Evolutionary conservation across 257 asterid species (phyloP).

Genomic region (Echium plantagineum): DNA sequence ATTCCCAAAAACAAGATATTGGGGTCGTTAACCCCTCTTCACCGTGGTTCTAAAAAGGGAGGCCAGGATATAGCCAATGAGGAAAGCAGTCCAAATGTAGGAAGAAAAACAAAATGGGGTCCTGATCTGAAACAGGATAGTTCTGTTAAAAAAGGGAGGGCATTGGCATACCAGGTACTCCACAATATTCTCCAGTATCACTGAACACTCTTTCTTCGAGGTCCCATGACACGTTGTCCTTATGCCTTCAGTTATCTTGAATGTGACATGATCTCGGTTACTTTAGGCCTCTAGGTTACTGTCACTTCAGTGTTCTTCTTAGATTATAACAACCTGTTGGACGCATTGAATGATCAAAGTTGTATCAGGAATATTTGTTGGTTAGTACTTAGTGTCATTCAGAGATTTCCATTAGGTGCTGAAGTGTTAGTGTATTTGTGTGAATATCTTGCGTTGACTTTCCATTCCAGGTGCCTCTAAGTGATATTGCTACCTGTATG

Average conservation of each 20-base stretch:
- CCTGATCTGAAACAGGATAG: constrained; percentile 63
- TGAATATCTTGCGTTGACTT: constrained; percentile 47
- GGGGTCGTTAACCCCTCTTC: constrained; percentile 70
- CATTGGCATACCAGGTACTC: constrained; percentile 77
- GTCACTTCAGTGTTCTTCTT: background rate
- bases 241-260: background rate
- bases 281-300: constrained; percentile 2
- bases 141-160: constrained; percentile 68
- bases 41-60: constrained; percentile 53
- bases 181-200: background rate
- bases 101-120: constrained; percentile 91
- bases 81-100: constrained; percentile 39
- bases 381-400: constrained; percentile 18
- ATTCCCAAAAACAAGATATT: constrained; percentile 84
- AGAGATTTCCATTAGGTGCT: constrained; percentile 32
- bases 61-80: constrained; percentile 35
- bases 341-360: constrained; percentile 19
- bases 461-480: constrained; percentile 44
- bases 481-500: constrained; percentile 64
- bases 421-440: constrained; percentile 36
- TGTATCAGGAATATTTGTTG: constrained; percentile 22
- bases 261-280: background rate
- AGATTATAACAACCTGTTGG: constrained; percentile 14
- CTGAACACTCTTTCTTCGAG: background rate
- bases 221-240: background rate